A percentile compares a stretch with the other conserved stretches of the same genome.
phyloP scores from a whole-genome alignment of 2,329 filamentous ascomycete species.

The Ceratocystis harringtonii region DNA sequence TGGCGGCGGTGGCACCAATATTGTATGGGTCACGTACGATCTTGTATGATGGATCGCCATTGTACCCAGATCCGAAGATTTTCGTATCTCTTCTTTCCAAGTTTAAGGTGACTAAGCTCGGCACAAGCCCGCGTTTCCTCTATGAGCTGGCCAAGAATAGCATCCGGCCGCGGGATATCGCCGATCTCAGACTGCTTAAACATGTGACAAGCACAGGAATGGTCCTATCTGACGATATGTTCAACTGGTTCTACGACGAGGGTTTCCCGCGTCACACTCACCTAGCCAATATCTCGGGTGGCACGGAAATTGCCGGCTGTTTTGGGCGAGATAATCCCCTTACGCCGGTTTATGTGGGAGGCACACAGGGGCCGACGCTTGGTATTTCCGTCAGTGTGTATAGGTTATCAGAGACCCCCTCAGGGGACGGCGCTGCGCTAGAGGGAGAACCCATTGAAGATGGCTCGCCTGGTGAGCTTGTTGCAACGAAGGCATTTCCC shows the following conservation, averaged over 20 bases:
- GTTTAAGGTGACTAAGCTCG: constrained; percentile 55
- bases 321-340: constrained; percentile 53
- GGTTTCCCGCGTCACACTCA: constrained; percentile 55
- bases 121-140: constrained; percentile 63
- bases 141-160: constrained; percentile 52
- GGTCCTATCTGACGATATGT: constrained; percentile 62
- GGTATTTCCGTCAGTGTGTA: constrained; percentile 42
- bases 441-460: constrained; percentile 31
- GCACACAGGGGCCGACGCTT: constrained; percentile 35
- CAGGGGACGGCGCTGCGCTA: constrained; percentile 23
- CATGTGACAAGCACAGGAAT: constrained; percentile 62
- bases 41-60: constrained; percentile 74
- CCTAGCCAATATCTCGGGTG: constrained; percentile 59
- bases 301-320: constrained; percentile 57
- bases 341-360: constrained; percentile 41
- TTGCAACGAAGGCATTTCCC: constrained; percentile 55
- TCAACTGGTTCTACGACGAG: constrained; percentile 62
- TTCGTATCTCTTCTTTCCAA: constrained; percentile 48
- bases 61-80: constrained; percentile 49
- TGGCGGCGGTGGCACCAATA: constrained; percentile 44
- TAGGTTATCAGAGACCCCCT: constrained; percentile 38
- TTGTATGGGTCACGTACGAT: constrained; percentile 45
- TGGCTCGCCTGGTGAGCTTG: constrained; percentile 60
- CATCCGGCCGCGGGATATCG: constrained; percentile 45
- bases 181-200: constrained; percentile 46